Conservation (phyloP, 305 asterid species). For the Euphrasia arctica region DNA sequence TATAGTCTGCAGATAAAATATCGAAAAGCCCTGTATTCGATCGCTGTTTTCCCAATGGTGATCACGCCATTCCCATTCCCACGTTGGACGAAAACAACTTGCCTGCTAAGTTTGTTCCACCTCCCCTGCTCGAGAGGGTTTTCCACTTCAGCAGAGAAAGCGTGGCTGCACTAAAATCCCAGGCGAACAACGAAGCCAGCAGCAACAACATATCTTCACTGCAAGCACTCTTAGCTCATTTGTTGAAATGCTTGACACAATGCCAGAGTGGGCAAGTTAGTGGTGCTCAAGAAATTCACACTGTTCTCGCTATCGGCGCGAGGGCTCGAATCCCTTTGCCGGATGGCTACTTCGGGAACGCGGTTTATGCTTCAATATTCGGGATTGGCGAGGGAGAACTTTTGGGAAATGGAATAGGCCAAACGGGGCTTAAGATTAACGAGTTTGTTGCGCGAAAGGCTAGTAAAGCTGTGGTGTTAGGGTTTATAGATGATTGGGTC, state of each 20-base stretch:
- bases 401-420: conserved; percentile 34
- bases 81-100: not conserved
- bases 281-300: conserved; percentile 3
- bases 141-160: conserved; percentile 32
- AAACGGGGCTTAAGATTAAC: conserved; percentile 34
- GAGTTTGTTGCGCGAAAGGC: conserved; percentile 25
- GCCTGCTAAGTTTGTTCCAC: not conserved
- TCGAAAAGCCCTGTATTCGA: conserved; percentile 26
- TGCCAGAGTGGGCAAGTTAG: not conserved
- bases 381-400: conserved; percentile 18
- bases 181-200: conserved; percentile 35
- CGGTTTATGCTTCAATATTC: not conserved
- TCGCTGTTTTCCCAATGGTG: conserved; percentile 18
- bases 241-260: conserved; percentile 37
- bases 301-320: conserved; percentile 19
- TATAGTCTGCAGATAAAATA: not conserved
- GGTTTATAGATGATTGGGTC: conserved; percentile 32
- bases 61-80: conserved; percentile 20
- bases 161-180: conserved; percentile 30
- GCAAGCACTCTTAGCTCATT: conserved; percentile 41
- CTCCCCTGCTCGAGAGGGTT: conserved; percentile 28
- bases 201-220: conserved; percentile 33
- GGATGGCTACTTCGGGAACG: conserved; percentile 45
- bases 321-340: conserved; percentile 29
- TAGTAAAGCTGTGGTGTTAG: conserved; percentile 14